Base-by-base conservation (phyloP, 2,329 filamentous ascomycete genomes). In the Periconia macrospinosa region DNA sequence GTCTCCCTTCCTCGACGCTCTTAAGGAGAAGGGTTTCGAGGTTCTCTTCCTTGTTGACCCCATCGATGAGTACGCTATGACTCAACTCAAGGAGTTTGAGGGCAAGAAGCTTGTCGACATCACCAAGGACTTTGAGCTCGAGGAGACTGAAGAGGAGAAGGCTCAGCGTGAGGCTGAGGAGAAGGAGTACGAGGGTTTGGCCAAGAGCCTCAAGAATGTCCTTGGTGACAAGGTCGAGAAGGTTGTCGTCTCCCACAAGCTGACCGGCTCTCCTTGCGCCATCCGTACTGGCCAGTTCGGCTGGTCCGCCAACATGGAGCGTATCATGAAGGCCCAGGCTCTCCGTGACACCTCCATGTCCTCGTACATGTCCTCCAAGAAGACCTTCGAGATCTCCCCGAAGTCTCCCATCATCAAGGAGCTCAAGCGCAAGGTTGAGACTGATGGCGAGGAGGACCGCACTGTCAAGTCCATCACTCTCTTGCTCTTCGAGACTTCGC, bases 291-390 rank as follows among this genome's bases (percentile, higher is more conserved):
- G 94, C 74, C 94, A 97, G 83, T 99, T 99, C 79, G 94, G 94
- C 81, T 99, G 94, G 94, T 97, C 93, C 54, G 94, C 94, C 76
- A 99, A 99, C 87, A 99, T 99, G 94, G 94, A 99, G 87, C 94
- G 94, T 85, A 99, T 99, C 88, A 99, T 99, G 94, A 99, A 99
- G 89, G 94, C 94, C 27, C 94, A 99, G 85, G 94, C 94, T 74
- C 93, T 99, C 73, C 94, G 94, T 83, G 94, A 99, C 83, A 99
- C 94, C 68, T 97, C 92, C 73, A 99, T 99, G 94, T 91, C 86
- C 81, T 96, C 91, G 71, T 99, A 99, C 90, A 99, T 99, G 94
- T 95, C 91, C 65, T 97, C 93, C 77, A 99, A 99, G 92, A 99
- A 99, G 91, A 99, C 94, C 30, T 97, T 99, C 69, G 94, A 99